phyloP scores from a whole-genome alignment of 306 rosid genomes.

The Prunus kanzakura region DNA sequence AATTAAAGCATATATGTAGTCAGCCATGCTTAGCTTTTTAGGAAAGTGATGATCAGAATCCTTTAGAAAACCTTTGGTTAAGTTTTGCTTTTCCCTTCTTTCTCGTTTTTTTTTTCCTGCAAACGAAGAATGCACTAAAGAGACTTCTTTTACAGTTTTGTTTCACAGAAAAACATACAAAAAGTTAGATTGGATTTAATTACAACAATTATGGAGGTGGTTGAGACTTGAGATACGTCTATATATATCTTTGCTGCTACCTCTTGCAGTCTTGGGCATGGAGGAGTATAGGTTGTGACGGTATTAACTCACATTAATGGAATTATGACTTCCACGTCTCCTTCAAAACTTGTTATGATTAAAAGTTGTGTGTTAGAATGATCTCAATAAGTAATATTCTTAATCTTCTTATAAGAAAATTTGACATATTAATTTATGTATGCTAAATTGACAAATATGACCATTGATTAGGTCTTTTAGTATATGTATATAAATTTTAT shows the following conservation, averaged over 20 bases:
- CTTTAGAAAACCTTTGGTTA: background rate
- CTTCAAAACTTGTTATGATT: too few relatives aligned
- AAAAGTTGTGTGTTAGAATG: too few relatives aligned
- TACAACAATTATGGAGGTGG: background rate
- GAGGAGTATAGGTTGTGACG: background rate
- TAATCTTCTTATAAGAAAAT: too few relatives aligned
- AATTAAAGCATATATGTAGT: background rate
- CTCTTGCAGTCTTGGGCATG: background rate
- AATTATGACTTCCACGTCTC: too few relatives aligned
- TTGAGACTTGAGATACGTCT: background rate
- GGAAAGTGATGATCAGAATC: background rate
- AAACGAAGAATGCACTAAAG: background rate
- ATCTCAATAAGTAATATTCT: too few relatives aligned
- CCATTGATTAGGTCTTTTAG: too few relatives aligned
- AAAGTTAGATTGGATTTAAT: background rate
- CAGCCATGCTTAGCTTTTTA: background rate
- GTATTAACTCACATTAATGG: background rate
- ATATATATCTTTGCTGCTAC: background rate
- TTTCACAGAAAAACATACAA: constrained; percentile 5
- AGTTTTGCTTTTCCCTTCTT: background rate
- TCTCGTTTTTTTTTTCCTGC: constrained; percentile 4
- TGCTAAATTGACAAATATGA: too few relatives aligned
- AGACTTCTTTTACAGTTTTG: background rate
- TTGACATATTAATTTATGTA: too few relatives aligned
- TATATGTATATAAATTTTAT: too few relatives aligned